Base-by-base conservation (phyloP, 164 flowering plant genomes). In the Nymphaea thermarum region DNA sequence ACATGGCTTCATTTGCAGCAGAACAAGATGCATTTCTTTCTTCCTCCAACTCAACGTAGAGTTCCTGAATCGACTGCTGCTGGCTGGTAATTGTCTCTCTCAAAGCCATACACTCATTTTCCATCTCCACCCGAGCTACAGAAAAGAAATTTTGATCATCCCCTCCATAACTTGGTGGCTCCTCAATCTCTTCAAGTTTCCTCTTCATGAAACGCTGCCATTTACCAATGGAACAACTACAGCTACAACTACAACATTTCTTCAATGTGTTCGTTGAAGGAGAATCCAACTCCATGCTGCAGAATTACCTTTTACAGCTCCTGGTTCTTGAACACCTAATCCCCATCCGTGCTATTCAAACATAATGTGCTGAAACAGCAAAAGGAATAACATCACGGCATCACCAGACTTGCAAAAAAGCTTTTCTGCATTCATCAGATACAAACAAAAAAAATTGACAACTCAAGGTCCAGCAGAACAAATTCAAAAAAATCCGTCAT, bases 1-100 rank as follows among this genome's bases (percentile, higher is more conserved):
- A 87, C 98, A 91, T 91, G 57, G 97, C 89, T 78, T 94, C 98
- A 70, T 80, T 88, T n/a, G 98, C 91, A 16, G 98, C 98, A 2
- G 96, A 82, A 0, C 97, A 79, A 0, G 96, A 71, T 10, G 98
- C 96, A 77, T 86, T 89, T 65, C 98, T 81, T 80, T 94, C 98
- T 81, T 89, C 95, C 14, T 94, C 97, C 72, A 94, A 69, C 59
- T 94, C 98, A 2, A 57, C n/a, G 67, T 77, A 79, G 66, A 95
- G 74, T 45, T 85, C 91, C 73, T 88, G 92, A 44, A 95, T 87
- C 0, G 83, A 64, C 62, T 80, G 76, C 70, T 90, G 96, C 63
- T 91, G 96, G 68, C 78, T 86, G 63, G 73, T 63, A 36, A 95
- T 85, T 62, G 77, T 80, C 80, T 88, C 99, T 0, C 99, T 85